Conservation (phyloP, 2,329 filamentous ascomycete species). For the Cryphonectria naterciae region DNA sequence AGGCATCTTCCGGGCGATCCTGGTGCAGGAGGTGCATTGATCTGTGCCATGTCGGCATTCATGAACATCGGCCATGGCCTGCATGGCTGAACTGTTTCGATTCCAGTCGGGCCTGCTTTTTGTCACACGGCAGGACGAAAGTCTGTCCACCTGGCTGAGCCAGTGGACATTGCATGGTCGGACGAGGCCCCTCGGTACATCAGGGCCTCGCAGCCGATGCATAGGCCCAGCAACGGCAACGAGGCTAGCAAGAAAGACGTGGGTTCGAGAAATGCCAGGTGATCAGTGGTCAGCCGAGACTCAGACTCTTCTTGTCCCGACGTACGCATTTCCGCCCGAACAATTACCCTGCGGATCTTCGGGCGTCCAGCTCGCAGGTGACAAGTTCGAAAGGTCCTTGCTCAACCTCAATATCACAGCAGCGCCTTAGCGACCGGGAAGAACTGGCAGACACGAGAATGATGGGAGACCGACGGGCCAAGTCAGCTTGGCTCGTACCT, state of each 20-base stretch:
- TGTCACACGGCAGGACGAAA: constrained; percentile 12
- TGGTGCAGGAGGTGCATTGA: constrained; percentile 8
- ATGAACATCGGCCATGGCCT: not conserved
- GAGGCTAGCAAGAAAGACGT: not conserved
- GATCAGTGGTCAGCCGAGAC: constrained; percentile 6
- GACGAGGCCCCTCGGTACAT: not conserved
- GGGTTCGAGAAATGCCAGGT: not conserved
- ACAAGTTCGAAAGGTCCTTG: not conserved
- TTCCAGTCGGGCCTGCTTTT: constrained; percentile 1
- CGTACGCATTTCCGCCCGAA: constrained; percentile 6
- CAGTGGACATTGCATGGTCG: not conserved
- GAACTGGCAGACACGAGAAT: not conserved
- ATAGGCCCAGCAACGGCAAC: not conserved
- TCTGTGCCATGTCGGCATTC: constrained; percentile 10
- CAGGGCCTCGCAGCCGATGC: not conserved
- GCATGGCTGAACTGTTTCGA: constrained; percentile 4
- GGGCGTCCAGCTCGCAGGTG: not conserved
- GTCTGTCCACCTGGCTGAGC: not conserved
- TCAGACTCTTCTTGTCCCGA: not conserved
- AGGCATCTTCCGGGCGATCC: constrained; percentile 14
- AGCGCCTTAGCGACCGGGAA: not conserved
- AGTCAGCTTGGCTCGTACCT: constrained; percentile 19
- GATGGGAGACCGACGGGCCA: not conserved
- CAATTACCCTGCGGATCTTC: not conserved
- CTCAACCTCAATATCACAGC: not conserved